These are phyloP conservation scores for Isabelozyma rhagii DNA, from an alignment of 805 yeast species.

Conservation along the genomic window DNA sequence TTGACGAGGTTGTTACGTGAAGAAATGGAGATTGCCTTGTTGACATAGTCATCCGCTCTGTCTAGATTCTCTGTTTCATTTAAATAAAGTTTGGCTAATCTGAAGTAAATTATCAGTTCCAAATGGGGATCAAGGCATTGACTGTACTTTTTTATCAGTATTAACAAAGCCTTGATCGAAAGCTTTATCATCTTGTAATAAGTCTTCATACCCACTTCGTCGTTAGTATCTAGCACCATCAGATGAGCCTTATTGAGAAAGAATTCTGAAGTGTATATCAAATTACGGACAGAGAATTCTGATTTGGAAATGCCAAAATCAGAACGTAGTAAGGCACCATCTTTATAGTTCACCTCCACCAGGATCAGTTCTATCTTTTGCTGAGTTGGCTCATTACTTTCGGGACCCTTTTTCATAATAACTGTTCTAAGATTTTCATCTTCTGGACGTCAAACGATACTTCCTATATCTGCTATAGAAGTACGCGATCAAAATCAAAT, in stretches of 20 bases:
- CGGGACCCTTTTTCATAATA: too few relatives aligned
- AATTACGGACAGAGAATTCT: constrained; percentile 1
- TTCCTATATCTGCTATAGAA: too few relatives aligned
- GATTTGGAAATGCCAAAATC: background rate
- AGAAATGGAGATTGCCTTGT: constrained; percentile 25
- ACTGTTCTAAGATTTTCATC: too few relatives aligned
- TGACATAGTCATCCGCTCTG: constrained; percentile 39
- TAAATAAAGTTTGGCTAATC: constrained; percentile 34
- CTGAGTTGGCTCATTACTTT: too few relatives aligned
- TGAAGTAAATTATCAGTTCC: constrained; percentile 31
- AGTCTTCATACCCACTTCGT: constrained; percentile 13
- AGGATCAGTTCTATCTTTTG: background rate
- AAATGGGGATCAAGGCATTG: constrained; percentile 22
- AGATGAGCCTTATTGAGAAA: constrained; percentile 22
- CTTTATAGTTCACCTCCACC: background rate
- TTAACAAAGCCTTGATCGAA: constrained; percentile 34
- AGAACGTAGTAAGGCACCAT: background rate
- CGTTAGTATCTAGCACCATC: constrained; percentile 10
- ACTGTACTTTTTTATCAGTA: constrained; percentile 27
- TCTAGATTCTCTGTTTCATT: constrained; percentile 40
- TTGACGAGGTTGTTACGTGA: constrained; percentile 19
- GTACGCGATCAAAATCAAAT: too few relatives aligned
- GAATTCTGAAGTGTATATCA: constrained; percentile 14
- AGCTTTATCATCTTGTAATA: constrained; percentile 30
- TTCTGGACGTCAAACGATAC: too few relatives aligned